These are phyloP conservation scores for Cydonia oblonga DNA, from an alignment of 331 rosid genomes.

Conservation along the genomic window DNA sequence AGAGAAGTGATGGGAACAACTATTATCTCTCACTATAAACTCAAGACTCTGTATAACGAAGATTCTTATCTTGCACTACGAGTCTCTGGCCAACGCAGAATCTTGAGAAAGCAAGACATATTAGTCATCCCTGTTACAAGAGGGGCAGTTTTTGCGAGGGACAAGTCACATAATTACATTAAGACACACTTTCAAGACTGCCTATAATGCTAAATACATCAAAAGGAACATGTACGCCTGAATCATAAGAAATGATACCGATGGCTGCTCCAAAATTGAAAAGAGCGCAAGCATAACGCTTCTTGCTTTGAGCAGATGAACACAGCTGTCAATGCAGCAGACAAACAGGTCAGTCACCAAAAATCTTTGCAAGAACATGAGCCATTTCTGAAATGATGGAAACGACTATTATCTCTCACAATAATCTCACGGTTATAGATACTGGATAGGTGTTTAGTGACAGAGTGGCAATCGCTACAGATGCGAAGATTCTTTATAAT, in stretches of 20 bases:
- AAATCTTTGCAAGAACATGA: conserved; percentile 53
- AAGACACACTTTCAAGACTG: background rate
- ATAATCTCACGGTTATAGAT: conserved; percentile 40
- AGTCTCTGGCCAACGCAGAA: background rate
- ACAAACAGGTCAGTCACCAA: conserved; percentile 25
- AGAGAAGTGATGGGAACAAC: background rate
- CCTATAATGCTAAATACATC: background rate
- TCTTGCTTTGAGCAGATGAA: background rate
- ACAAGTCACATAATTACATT: background rate
- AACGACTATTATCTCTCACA: conserved; percentile 49
- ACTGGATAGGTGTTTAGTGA: conserved; percentile 38
- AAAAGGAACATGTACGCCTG: background rate
- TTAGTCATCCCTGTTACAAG: background rate
- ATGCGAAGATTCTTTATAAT: conserved; percentile 52
- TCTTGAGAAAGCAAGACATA: background rate
- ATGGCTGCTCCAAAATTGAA: background rate
- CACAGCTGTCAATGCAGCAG: background rate
- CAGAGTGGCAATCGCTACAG: conserved; percentile 49
- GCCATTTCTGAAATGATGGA: conserved; percentile 56
- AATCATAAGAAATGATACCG: background rate
- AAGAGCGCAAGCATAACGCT: background rate
- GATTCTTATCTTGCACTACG: background rate
- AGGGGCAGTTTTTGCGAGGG: background rate
- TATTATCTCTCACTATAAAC: background rate
- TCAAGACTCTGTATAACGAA: background rate